These are phyloP conservation scores for Coniochaeta prunicola DNA, from an alignment of 2,329 filamentous ascomycete genomes.

Conservation along the genomic window DNA sequence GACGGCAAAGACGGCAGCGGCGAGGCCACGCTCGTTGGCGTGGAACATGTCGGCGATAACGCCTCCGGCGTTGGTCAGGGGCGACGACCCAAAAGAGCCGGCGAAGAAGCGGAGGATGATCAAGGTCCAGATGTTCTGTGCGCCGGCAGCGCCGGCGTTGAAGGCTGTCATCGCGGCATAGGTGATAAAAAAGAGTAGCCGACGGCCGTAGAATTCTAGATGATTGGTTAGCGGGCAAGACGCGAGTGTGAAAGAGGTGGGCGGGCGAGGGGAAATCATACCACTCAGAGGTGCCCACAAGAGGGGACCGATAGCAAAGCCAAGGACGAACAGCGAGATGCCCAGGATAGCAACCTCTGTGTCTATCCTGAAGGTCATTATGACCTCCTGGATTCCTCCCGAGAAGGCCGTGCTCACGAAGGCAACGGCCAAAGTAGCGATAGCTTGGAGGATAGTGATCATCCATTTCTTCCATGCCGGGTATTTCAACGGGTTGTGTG, in stretches of 20 bases:
- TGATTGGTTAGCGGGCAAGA: background rate
- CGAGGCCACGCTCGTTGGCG: constrained; percentile 44
- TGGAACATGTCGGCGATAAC: constrained; percentile 56
- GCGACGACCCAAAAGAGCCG: constrained; percentile 53
- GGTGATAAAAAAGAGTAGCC: constrained; percentile 51
- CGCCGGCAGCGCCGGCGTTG: constrained; percentile 50
- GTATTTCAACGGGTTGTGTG: constrained; percentile 46
- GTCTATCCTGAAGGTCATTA: constrained; percentile 29
- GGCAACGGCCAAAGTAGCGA: constrained; percentile 30
- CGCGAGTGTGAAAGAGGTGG: background rate
- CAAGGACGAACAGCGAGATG: constrained; percentile 48
- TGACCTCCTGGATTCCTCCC: constrained; percentile 29
- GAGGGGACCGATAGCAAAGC: constrained; percentile 48
- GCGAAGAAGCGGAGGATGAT: constrained; percentile 59
- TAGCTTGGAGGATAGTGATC: constrained; percentile 7
- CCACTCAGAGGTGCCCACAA: constrained; percentile 49
- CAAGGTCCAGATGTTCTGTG: constrained; percentile 49
- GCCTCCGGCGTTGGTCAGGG: constrained; percentile 55
- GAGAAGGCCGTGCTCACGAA: constrained; percentile 45
- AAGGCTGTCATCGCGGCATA: constrained; percentile 52
- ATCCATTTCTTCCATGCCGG: constrained; percentile 30
- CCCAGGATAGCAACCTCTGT: constrained; percentile 38
- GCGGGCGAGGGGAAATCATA: constrained; percentile 11
- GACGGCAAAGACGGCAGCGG: constrained; percentile 56
- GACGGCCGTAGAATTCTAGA: constrained; percentile 51